Evolutionary conservation across 108 stramenopile genomes (phyloP), one percentile per base, ranked within the genome.

Genomic region (Fistulifera pelliculosa): DNA sequence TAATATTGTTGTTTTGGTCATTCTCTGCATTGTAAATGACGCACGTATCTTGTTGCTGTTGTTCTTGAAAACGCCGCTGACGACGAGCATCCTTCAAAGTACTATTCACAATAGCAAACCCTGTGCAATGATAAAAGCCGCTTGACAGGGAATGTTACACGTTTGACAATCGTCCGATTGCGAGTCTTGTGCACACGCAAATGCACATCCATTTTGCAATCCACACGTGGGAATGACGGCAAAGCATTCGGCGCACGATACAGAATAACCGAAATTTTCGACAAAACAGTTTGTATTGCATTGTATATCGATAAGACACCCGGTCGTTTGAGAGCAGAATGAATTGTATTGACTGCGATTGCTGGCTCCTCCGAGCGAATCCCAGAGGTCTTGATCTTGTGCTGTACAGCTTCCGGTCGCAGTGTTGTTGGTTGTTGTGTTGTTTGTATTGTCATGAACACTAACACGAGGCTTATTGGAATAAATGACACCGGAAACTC

Each of bases 401-500:
- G 47, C 52, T 2, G 43, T 61, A 17, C 61, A 61, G 4, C 1
- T 23, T 14, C 39, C 52, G 6, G 48, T 35, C 3, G 31, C 31
- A 35, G 3, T 35, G 8, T 35, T n/a, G n/a, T n/a, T n/a, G n/a
- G n/a, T n/a, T n/a, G n/a, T 35, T 35, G 31, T 27, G 0, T 47
- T 49, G 11, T 38, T 27, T 18, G 61, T 51, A 21, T 38, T 42
- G n/a, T n/a, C n/a, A n/a, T n/a, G n/a, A 6, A 58, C 53, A 21
- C 54, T 48, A 1, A 41, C 19, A 5, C 68, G 68, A 56, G 65
- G 59, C 22, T 41, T 52, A 56, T 49, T 66, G 22, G 47, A 50
- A 40, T 58, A 62, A 63, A 75, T 68, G 21, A 70, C 61, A 1
- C 55, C 74, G 0, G 65, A 67, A 18, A 63, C 16, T 8, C 74